Evolutionary conservation across 129 eudicot species (phyloP).

Genomic region (Centaurea solstitialis): DNA sequence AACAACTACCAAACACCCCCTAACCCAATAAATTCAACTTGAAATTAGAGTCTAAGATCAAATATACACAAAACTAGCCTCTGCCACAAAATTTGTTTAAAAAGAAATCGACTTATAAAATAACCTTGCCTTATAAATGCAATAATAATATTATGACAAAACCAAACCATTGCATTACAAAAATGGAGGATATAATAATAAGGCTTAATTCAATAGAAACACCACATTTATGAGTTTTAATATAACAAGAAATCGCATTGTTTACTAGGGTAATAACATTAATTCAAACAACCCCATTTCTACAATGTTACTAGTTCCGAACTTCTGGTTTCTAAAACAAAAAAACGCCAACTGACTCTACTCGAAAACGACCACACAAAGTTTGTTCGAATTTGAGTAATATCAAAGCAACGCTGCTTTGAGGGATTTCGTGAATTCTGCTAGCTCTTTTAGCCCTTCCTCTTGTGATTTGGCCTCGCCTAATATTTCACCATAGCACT

Average conservation of each 20-base stretch:
- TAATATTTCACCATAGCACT: conserved; percentile 86
- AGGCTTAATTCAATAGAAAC: not conserved
- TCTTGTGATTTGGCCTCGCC: conserved; percentile 86
- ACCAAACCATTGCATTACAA: too few species aligned
- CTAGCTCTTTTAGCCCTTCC: conserved; percentile 77
- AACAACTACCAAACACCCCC: too few species aligned
- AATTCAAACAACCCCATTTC: not conserved
- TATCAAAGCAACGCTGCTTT: conserved; percentile 62
- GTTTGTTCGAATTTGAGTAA: not conserved
- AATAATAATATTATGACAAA: too few species aligned
- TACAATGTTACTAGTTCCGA: not conserved
- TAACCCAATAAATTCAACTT: too few species aligned
- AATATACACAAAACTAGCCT: not conserved
- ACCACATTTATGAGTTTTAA: not conserved
- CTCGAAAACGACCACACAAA: not conserved
- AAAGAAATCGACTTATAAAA: not conserved
- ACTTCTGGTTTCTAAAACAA: not conserved
- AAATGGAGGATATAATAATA: not conserved
- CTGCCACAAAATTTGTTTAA: not conserved
- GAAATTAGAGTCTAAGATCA: too few species aligned
- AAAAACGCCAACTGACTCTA: not conserved
- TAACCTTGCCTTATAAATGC: not conserved
- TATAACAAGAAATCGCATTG: not conserved
- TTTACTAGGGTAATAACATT: not conserved
- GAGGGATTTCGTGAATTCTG: conserved; percentile 58